Base-by-base conservation (phyloP, 2,329 filamentous ascomycete species). In the Fusarium solani-melongenae region DNA sequence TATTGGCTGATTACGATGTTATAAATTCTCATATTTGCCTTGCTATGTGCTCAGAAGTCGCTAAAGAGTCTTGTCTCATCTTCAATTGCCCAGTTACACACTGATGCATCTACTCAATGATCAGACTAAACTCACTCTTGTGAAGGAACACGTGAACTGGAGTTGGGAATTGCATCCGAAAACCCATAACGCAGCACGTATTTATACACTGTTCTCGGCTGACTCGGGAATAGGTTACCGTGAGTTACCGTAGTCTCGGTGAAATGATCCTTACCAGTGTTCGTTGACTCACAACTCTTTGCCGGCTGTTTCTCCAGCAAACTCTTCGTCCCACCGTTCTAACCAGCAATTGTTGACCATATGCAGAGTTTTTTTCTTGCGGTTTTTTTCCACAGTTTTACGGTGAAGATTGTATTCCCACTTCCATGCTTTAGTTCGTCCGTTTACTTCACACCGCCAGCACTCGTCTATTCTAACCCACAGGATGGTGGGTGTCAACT, bases 371-470 rank as follows among this genome's bases (percentile, higher is more conserved):
- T 46, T 44, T 46, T 46, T 10, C 14, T 17, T 46, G 41, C 41
- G 22, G 41, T 46, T 46, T 46, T 46, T 46, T 46, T 24, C 3
- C 41, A 10, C 8, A 6, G 22, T 46, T 46, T 15, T 27, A 24
- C 22, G 41, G 22, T 24, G 22, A 46, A 5, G 41, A 5, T 1
- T 27, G 22, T 46, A 46, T 46, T 46, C 8, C 41, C 41, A 46
- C 41, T 46, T 46, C 41, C 41, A 46, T 46, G 41, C 41, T 17
- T 46, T 46, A 46, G 41, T 46, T 46, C 22, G 41, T 46, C 24
- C 41, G 22, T 46, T 46, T 46, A 46, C 41, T 46, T 46, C 41
- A 46, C 41, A 46, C 41, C 41, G 41, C 41, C 41, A 46, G 41
- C 41, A 15, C 41, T 46, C 41, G 41, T 46, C 41, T 46, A 46